These are phyloP conservation scores for Wickerhamiella sorbophila DNA, from an alignment of 805 yeast genomes.

Conservation along the genomic window DNA sequence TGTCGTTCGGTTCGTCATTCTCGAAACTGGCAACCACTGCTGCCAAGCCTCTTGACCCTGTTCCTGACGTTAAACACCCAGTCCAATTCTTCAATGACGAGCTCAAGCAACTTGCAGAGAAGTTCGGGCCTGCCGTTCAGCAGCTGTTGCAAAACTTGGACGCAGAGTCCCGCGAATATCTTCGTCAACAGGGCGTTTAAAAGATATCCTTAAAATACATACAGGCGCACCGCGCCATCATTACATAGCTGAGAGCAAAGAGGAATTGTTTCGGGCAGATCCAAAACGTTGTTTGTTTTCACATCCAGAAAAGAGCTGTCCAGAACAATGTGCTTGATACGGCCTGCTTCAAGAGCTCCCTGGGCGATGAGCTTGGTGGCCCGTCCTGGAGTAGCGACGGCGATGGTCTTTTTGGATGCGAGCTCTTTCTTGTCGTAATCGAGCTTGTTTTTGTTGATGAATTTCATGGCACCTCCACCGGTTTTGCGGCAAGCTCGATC, in stretches of 20 bases:
- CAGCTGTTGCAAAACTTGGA: conserved; percentile 11
- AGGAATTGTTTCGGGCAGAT: conserved; percentile 25
- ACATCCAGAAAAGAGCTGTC: conserved; percentile 49
- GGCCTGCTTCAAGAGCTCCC: conserved; percentile 30
- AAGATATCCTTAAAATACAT: conserved; percentile 30
- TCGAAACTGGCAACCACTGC: conserved; percentile 57
- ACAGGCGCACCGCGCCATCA: conserved; percentile 34
- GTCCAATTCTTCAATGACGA: conserved; percentile 17
- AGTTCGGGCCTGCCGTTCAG: conserved; percentile 4
- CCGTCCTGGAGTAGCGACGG: conserved; percentile 54
- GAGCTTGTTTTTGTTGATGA: conserved; percentile 62
- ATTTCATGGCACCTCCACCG: conserved; percentile 41
- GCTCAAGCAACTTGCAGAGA: conserved; percentile 10
- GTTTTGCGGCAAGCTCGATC: conserved; percentile 42
- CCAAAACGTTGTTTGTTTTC: conserved; percentile 49
- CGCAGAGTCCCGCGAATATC: conserved; percentile 9
- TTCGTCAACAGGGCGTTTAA: conserved; percentile 9
- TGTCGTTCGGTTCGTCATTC: conserved; percentile 76
- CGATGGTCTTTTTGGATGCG: conserved; percentile 29
- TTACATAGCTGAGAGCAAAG: conserved; percentile 13
- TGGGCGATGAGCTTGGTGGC: conserved; percentile 33
- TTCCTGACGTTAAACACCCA: conserved; percentile 32
- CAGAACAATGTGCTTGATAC: conserved; percentile 40
- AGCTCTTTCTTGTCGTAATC: conserved; percentile 43
- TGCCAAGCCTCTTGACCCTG: conserved; percentile 54